phyloP scores from a whole-genome alignment of 345 rosid genomes.

The Syzygium aromaticum region DNA sequence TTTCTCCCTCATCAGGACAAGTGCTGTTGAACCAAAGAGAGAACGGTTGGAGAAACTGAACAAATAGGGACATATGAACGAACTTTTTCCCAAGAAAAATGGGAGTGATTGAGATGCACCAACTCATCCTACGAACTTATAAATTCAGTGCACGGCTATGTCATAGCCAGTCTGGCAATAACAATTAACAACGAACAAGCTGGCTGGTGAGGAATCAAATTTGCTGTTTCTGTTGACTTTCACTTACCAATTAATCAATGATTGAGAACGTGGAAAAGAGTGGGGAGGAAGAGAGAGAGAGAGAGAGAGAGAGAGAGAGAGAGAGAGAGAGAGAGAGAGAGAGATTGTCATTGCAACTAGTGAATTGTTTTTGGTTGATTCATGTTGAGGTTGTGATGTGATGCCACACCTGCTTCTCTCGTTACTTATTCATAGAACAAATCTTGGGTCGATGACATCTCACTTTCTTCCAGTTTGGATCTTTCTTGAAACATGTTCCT shows the following conservation, averaged over 20 bases:
- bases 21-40: neutral
- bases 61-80: neutral
- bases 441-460: neutral
- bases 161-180: neutral
- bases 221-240: neutral
- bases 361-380: neutral
- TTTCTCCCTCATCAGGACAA: neutral
- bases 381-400: neutral
- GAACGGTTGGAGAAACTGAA: neutral
- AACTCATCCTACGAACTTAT: neutral
- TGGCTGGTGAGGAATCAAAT: neutral
- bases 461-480: neutral
- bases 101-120: neutral
- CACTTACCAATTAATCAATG: neutral
- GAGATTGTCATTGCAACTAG: neutral
- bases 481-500: neutral
- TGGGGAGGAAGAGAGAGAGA: neutral
- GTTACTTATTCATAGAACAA: neutral
- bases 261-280: neutral
- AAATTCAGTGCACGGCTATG: neutral
- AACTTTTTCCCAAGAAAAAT: neutral
- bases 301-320: neutral
- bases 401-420: neutral
- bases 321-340: neutral
- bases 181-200: neutral